Evolutionary conservation across 306 rosid species (phyloP).

Genomic region (Gleditsia sinensis): DNA sequence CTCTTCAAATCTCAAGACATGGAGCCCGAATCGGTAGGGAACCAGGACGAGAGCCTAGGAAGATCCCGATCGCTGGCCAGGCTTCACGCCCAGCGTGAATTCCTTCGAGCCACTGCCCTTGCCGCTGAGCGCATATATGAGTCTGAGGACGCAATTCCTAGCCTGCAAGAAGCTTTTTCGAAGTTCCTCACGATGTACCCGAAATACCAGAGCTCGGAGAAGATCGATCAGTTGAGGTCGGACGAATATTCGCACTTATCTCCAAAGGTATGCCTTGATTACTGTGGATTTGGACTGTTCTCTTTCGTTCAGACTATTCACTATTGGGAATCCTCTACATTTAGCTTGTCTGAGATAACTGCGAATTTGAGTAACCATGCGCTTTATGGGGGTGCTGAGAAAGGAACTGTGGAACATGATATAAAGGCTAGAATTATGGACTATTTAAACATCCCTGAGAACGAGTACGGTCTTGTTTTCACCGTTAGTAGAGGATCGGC

Average conservation of each 20-base stretch:
- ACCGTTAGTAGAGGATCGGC: constrained; percentile 98
- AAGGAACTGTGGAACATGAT: constrained; percentile 88
- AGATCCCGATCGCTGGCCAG: constrained; percentile 86
- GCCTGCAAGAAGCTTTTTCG: constrained; percentile 60
- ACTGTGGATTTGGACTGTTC: constrained; percentile 95
- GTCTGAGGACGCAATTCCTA: constrained; percentile 69
- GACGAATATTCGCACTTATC: constrained; percentile 82
- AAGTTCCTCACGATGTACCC: constrained; percentile 96
- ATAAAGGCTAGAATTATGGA: constrained; percentile 87
- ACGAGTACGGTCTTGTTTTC: constrained; percentile 91
- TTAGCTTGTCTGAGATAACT: constrained; percentile 96
- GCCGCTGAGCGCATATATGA: constrained; percentile 83
- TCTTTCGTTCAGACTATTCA: constrained; percentile 91
- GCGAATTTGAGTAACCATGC: constrained; percentile 93
- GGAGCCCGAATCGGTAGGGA: constrained; percentile 60
- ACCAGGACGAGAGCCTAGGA: constrained; percentile 68
- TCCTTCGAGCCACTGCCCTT: constrained; percentile 86
- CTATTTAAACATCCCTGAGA: constrained; percentile 92
- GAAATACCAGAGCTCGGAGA: constrained; percentile 77
- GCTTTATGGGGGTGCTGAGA: constrained; percentile 88
- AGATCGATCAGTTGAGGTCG: constrained; percentile 84
- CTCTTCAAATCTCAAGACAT: constrained; percentile 75
- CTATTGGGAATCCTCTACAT: constrained; percentile 92
- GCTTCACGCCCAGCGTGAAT: constrained; percentile 87
- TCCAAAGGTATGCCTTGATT: constrained; percentile 98